phyloP scores from a whole-genome alignment of 257 asterid species.

The Fraxinus excelsior region DNA sequence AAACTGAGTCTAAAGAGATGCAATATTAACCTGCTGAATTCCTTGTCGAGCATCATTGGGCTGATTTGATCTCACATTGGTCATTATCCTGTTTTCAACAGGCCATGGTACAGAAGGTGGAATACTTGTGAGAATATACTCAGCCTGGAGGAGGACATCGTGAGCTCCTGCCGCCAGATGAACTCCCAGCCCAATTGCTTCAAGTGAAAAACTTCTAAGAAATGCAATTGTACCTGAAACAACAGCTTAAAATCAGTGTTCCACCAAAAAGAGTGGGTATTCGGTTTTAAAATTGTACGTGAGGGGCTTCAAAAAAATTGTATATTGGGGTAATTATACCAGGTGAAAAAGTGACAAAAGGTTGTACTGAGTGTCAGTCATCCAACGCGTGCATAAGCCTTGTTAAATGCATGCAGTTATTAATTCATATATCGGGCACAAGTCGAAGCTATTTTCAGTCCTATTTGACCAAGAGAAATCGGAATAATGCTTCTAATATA shows the following conservation, averaged over 20 bases:
- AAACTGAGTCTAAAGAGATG: slow-evolving; percentile 4
- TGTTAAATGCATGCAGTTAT: neutral
- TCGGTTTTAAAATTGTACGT: neutral
- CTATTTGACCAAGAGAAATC: neutral
- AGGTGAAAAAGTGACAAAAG: neutral
- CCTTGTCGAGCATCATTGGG: slow-evolving; percentile 93
- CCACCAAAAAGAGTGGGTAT: neutral
- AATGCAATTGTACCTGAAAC: slow-evolving; percentile 81
- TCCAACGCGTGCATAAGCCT: neutral
- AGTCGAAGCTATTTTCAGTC: neutral
- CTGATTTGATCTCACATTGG: slow-evolving; percentile 79
- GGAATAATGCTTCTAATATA: neutral
- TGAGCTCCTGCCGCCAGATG: slow-evolving; percentile 97
- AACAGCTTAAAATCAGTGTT: slow-evolving; percentile 22
- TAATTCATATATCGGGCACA: neutral
- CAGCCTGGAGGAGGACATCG: slow-evolving; percentile 90
- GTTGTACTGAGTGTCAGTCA: neutral
- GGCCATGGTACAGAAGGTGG: slow-evolving; percentile 86
- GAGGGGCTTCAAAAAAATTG: neutral
- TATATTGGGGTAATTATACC: neutral
- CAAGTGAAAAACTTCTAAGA: slow-evolving; percentile 89
- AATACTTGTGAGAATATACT: slow-evolving; percentile 71
- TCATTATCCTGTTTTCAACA: slow-evolving; percentile 51
- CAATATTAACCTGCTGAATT: slow-evolving; percentile 73
- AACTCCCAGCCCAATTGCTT: slow-evolving; percentile 96